A percentile compares a stretch with the other conserved stretches of the same genome.
phyloP scores from a whole-genome alignment of 1,139 yeast species.

The Geotrichum cucujoidarum region DNA sequence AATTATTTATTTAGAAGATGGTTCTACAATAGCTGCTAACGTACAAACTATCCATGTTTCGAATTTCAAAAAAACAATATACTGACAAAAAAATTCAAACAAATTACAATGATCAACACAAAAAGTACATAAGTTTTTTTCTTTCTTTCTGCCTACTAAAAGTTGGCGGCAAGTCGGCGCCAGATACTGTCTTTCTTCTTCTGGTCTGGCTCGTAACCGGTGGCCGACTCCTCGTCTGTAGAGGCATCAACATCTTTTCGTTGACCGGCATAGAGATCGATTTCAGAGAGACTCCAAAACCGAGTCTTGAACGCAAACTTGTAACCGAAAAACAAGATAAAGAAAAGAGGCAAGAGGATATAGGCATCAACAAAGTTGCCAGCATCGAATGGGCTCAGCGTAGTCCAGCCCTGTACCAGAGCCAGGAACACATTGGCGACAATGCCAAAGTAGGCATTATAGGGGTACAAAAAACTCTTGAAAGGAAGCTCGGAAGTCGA shows the following conservation, averaged over 20 bases:
- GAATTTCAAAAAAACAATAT: no score
- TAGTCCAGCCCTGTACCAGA: constrained; percentile 65
- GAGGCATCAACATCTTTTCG: constrained; percentile 27
- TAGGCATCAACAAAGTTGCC: constrained; percentile 62
- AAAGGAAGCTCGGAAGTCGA: constrained; percentile 49
- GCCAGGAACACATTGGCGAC: constrained; percentile 50
- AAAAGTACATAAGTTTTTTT: background rate
- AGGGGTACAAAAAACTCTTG: constrained; percentile 51
- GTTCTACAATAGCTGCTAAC: no score
- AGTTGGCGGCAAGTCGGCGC: constrained; percentile 5
- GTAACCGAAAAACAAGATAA: constrained; percentile 42
- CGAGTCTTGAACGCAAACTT: constrained; percentile 42
- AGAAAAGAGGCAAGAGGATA: constrained; percentile 55
- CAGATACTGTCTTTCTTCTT: background rate
- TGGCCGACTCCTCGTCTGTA: background rate
- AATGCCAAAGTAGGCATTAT: constrained; percentile 49
- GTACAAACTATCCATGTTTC: no score
- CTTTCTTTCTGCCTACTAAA: background rate
- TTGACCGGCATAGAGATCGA: constrained; percentile 44
- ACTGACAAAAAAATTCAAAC: background rate
- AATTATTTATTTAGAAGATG: background rate
- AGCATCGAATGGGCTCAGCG: constrained; percentile 55
- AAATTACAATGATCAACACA: background rate
- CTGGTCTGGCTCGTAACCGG: background rate
- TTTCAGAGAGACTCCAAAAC: constrained; percentile 41